Conservation (phyloP, 2,329 filamentous ascomycete genomes). For the Lecanosticta acicola region DNA sequence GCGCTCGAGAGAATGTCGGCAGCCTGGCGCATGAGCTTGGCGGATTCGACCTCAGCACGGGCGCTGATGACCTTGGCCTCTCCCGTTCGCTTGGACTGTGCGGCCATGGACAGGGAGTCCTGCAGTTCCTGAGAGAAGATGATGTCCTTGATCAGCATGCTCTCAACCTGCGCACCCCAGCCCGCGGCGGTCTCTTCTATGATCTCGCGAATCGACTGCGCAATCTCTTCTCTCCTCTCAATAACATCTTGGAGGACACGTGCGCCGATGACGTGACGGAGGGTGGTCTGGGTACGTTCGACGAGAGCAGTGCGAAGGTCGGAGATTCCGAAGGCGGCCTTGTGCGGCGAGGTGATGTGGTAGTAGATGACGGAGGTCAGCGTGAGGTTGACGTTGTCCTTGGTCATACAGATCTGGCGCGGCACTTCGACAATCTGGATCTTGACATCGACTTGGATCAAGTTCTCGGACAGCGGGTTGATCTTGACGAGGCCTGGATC, state of each 20-base stretch:
- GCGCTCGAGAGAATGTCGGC: slow-evolving; percentile 89
- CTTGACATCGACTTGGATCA: slow-evolving; percentile 95
- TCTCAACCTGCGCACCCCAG: slow-evolving; percentile 95
- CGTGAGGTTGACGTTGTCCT: slow-evolving; percentile 93
- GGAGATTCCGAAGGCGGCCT: slow-evolving; percentile 91
- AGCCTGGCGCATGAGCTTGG: slow-evolving; percentile 84
- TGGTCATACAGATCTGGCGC: slow-evolving; percentile 97
- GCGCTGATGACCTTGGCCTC: slow-evolving; percentile 98
- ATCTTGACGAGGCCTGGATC: slow-evolving; percentile 96
- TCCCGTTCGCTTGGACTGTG: slow-evolving; percentile 96
- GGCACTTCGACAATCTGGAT: slow-evolving; percentile 98
- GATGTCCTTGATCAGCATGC: slow-evolving; percentile 99
- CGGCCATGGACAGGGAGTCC: slow-evolving; percentile 94
- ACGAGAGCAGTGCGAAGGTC: slow-evolving; percentile 94
- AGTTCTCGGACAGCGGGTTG: slow-evolving; percentile 85
- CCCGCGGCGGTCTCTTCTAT: slow-evolving; percentile 91
- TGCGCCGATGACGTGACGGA: slow-evolving; percentile 93
- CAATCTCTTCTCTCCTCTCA: slow-evolving; percentile 94
- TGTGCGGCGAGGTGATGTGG: slow-evolving; percentile 91
- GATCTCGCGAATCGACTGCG: slow-evolving; percentile 89
- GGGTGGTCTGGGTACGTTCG: slow-evolving; percentile 94
- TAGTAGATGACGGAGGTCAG: slow-evolving; percentile 99
- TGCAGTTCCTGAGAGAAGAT: slow-evolving; percentile 94
- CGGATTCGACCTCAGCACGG: slow-evolving; percentile 90
- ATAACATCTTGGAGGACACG: slow-evolving; percentile 96